Conservation (phyloP, 257 asterid genomes). For the Solanum peruvianum region DNA sequence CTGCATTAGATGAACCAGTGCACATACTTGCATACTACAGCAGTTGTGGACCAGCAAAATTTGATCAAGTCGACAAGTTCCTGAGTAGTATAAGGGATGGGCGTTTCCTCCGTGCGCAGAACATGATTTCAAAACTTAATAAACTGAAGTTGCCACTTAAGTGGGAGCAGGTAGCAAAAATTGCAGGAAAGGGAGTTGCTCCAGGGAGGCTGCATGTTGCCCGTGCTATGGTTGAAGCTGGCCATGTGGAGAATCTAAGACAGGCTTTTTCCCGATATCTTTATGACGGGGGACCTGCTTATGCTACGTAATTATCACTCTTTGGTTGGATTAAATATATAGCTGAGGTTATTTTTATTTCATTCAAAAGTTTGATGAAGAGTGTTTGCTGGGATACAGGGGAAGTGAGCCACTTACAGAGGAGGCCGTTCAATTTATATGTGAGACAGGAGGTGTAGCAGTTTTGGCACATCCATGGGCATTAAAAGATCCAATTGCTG, state of each 20-base stretch:
- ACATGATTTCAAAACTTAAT: conserved; percentile 68
- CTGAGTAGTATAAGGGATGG: conserved; percentile 67
- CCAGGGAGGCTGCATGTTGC: conserved; percentile 97
- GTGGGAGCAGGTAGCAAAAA: conserved; percentile 73
- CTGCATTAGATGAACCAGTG: conserved; percentile 75
- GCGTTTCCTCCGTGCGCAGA: conserved; percentile 77
- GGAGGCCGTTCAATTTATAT: conserved; percentile 66
- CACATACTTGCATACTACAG: conserved; percentile 99
- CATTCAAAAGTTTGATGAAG: not conserved
- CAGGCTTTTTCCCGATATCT: conserved; percentile 86
- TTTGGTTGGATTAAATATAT: not conserved
- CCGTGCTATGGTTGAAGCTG: conserved; percentile 97
- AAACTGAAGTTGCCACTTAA: conserved; percentile 75
- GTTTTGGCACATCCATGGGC: conserved; percentile 99
- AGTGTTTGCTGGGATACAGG: conserved; percentile 22
- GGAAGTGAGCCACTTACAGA: conserved; percentile 91
- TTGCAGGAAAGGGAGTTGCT: conserved; percentile 94
- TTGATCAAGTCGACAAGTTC: conserved; percentile 50
- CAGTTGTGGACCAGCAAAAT: conserved; percentile 70
- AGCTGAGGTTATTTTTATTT: not conserved
- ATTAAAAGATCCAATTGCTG: conserved; percentile 57
- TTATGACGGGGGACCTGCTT: conserved; percentile 96
- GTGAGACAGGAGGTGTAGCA: conserved; percentile 86
- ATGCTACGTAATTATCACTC: conserved; percentile 56
- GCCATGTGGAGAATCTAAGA: conserved; percentile 83